Evolutionary conservation across 371 early-diverging fungal species (phyloP), one percentile per base, ranked within the genome.

Genomic region (Nosema muscidifuracis): DNA sequence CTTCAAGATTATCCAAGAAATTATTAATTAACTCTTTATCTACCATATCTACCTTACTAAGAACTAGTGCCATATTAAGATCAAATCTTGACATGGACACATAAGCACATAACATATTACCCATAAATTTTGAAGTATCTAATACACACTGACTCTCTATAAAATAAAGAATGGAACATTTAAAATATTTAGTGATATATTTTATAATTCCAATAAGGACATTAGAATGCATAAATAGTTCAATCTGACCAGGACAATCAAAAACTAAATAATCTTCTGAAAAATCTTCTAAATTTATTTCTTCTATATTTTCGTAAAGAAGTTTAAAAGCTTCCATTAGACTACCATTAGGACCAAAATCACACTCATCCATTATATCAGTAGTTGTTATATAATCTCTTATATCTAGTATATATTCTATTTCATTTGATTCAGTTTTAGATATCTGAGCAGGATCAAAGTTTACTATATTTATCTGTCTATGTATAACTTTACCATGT

Each of bases 201-300:
- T 88, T 87, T 33, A 91, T 88, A 42, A 95, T 65, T 15, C 86
- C 85, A 55, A 86, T 86, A 89, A 97, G 92, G 61, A 93, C 89
- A 16, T 90, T 89, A 47, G 91, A 90, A 80, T 96, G 95, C n/a
- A 96, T 93, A 83, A 96, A 99, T 43, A 97, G 86, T 82, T 98
- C 97, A 65, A 97, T 93, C 83, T 97, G 96, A 0, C 99, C 98
- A n/a, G 99, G 99, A 77, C 95, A 95, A 82, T 98, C 99, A 70
- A 97, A 88, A 44, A 98, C 89, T 61, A 95, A 83, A 77, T 92
- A 95, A 69, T 94, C 93, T 76, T 94, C 93, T 51, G 91, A 89
- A 74, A 87, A 92, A 63, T 88, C 86, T 78, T 92, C 91, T 56
- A 94, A 90, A 81, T 93, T 92, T 9, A 95, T 81, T 91, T 95